Evolutionary conservation across 768 basidiomycete species (phyloP).

Genomic region (Russula virescens): DNA sequence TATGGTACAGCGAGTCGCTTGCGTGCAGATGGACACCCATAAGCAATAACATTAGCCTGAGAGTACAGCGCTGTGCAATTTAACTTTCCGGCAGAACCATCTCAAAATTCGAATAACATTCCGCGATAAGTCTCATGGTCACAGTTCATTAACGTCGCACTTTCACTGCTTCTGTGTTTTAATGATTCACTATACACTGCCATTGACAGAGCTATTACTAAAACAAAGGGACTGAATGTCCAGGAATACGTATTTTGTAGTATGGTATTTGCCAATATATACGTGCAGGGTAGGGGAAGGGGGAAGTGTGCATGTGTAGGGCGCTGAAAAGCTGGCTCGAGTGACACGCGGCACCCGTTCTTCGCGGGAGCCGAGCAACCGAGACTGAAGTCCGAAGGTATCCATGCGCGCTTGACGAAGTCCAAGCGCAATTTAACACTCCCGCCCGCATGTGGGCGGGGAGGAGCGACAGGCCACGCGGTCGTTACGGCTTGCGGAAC

Average conservation of each 20-base stretch:
- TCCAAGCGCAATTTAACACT: background rate
- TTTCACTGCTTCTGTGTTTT: too few species aligned
- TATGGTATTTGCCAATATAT: slow-evolving; percentile 23
- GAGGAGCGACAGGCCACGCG: slow-evolving; percentile 19
- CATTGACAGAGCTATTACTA: slow-evolving; percentile 21
- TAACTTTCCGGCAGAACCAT: too few species aligned
- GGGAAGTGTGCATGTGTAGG: background rate
- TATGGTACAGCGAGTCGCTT: too few species aligned
- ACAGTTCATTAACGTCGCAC: too few species aligned
- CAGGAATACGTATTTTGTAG: slow-evolving; percentile 16
- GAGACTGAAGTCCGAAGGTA: background rate
- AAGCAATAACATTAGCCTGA: too few species aligned
- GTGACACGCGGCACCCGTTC: background rate
- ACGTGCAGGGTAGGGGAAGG: slow-evolving; percentile 18
- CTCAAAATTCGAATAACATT: too few species aligned
- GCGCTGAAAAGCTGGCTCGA: slow-evolving; percentile 1
- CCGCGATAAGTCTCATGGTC: too few species aligned
- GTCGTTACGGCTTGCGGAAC: slow-evolving; percentile 73
- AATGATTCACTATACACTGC: slow-evolving; percentile 10
- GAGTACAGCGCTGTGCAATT: too few species aligned
- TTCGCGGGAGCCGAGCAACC: background rate
- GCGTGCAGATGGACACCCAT: too few species aligned
- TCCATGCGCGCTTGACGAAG: background rate
- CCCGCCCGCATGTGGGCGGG: slow-evolving; percentile 12
- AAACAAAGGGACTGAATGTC: slow-evolving; percentile 14